Base-by-base conservation (phyloP, 2,329 filamentous ascomycete genomes). In the Ambrosiella xylebori region DNA sequence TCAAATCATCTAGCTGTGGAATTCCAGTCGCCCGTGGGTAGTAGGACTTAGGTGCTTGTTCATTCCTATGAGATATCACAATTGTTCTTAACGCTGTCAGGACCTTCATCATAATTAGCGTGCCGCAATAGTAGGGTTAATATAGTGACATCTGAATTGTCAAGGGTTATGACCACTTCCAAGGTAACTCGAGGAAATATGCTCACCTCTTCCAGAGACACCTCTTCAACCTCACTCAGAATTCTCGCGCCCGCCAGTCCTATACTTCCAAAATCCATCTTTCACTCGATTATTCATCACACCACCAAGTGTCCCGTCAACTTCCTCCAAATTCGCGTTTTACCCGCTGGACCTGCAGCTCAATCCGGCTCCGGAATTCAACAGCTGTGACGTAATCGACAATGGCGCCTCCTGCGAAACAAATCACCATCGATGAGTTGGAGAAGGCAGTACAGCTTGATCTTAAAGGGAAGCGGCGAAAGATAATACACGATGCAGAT, bases 381-480 rank as follows among this genome's bases (percentile, higher is more conserved):
- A 41, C 40, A 41, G 40, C 44, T 47, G 7, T 13, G 12, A 37
- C 40, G 12, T 17, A 47, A 56, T 53, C 12, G 38, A 63, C 41
- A 61, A 84, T 84, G 81, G 70, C 80, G 54, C 81, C 80, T 19
- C 78, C 79, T 38, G 76, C 76, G 66, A 71, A 73, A 58, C 70
- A 72, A 58, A 83, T 81, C 65, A 69, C 74, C n/a, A 73, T 74
- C 8, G 69, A 71, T 3, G 69, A 78, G 58, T 72, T 84, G 35
- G 71, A 74, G 7, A 63, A 70, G 41, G 72, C 71, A 53, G 68
- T 78, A 52, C 80, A 82, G 63, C 62, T 70, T 38, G 71, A 74
- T 56, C 65, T 66, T 13, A 70, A 72, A 41, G 76, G 76, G 7
- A 75, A 74, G 56, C 75, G 75, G 58, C 76, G 78, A 61, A 82